phyloP scores from a whole-genome alignment of 306 rosid genomes.

The Cucumis sativus region Cucumber_9930_V3 NC_026655.2:23747001-23747500 shows the following conservation, averaged over 20 bases:
- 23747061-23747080: conserved; percentile 10
- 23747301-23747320: neutral
- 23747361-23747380: conserved; percentile 22
- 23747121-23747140: conserved; percentile 3
- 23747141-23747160: conserved; percentile 17
- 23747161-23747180: conserved; percentile 3
- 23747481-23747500: neutral
- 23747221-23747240: neutral
- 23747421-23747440: conserved; percentile 36
- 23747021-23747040: neutral
- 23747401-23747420: conserved; percentile 16
- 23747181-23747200: neutral
- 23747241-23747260: neutral
- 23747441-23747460: conserved; percentile 12
- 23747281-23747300: neutral
- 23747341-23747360: conserved; percentile 6
- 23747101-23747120: conserved; percentile 22
- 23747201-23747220: neutral
- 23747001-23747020: conserved; percentile 14
- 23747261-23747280: neutral
- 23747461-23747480: neutral
- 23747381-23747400: conserved; percentile 18
- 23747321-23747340: neutral
- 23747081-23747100: conserved; percentile 1
- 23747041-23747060: conserved; percentile 19